These are phyloP conservation scores for Penicillium angulare DNA, from an alignment of 495 filamentous ascomycete genomes.

Conservation along the genomic window DNA sequence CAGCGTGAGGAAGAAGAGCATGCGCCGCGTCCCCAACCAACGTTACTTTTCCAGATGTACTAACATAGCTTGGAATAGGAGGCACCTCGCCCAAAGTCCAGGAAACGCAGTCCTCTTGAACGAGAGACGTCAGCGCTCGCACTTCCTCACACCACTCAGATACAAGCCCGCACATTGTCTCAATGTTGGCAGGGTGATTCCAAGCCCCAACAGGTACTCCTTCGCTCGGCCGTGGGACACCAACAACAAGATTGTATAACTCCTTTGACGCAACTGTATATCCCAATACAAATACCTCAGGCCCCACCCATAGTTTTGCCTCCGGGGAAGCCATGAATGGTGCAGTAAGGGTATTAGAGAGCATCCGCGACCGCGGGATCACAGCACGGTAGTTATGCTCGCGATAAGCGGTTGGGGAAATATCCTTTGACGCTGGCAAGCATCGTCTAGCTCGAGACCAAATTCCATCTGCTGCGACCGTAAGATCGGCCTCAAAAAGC, in stretches of 20 bases:
- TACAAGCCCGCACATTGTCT: conserved; percentile 14
- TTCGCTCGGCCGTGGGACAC: conserved; percentile 13
- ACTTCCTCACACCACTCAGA: conserved; percentile 15
- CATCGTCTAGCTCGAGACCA: conserved; percentile 13
- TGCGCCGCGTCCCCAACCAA: conserved; percentile 15
- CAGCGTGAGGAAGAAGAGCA: conserved; percentile 18
- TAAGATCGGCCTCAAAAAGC: conserved; percentile 9
- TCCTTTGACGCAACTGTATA: conserved; percentile 11
- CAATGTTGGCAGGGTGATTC: conserved; percentile 16
- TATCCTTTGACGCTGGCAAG: conserved; percentile 14
- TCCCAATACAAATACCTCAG: conserved; percentile 7
- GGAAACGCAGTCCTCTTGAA: conserved; percentile 9
- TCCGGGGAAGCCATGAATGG: conserved; percentile 12
- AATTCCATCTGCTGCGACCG: conserved; percentile 14
- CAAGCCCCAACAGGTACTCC: conserved; percentile 9
- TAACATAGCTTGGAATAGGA: conserved; percentile 12
- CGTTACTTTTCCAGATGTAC: conserved; percentile 13
- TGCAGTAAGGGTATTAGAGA: conserved; percentile 14
- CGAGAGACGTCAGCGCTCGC: conserved; percentile 7
- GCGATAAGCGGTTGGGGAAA: conserved; percentile 11
- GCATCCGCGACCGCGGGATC: conserved; percentile 12
- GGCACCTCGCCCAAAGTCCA: conserved; percentile 14
- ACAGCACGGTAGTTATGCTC: conserved; percentile 15
- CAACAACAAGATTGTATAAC: conserved; percentile 14
- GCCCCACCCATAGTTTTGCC: conserved; percentile 11